Evolutionary conservation across 108 stramenopile genomes (phyloP).

Genomic region (Cyclotella kingstonii): DNA sequence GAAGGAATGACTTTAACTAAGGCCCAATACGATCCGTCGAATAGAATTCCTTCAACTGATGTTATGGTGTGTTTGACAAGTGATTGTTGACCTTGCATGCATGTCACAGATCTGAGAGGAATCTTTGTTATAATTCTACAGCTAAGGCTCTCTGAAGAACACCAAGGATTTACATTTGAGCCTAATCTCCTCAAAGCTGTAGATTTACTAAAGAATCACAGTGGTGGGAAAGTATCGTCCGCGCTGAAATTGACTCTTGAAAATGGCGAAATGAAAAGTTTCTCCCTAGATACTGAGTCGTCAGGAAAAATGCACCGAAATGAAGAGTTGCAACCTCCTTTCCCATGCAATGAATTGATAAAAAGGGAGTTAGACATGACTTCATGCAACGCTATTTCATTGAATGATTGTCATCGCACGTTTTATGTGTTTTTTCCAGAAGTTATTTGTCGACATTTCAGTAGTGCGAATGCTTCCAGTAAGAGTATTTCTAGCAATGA

Average conservation of each 20-base stretch:
- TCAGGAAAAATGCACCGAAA: neutral
- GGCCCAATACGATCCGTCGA: constrained; percentile 13
- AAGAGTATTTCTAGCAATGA: neutral
- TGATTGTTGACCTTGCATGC: neutral
- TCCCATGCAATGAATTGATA: constrained; percentile 26
- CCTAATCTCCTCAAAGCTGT: constrained; percentile 46
- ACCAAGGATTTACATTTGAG: constrained; percentile 80
- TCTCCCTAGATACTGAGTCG: neutral
- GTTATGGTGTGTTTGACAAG: neutral
- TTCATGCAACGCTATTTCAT: constrained; percentile 24
- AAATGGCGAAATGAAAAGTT: constrained; percentile 18
- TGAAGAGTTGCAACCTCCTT: constrained; percentile 2
- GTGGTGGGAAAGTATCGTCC: constrained; percentile 68
- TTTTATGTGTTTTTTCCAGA: constrained; percentile 20
- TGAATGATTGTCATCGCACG: constrained; percentile 30
- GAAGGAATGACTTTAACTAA: neutral
- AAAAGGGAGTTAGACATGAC: constrained; percentile 17
- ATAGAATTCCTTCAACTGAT: constrained; percentile 20
- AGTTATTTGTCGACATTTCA: constrained; percentile 17
- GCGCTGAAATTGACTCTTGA: constrained; percentile 63
- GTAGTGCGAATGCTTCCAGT: neutral
- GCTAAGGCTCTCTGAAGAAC: constrained; percentile 73
- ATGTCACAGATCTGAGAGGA: neutral
- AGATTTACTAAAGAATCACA: constrained; percentile 54
- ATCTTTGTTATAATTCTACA: neutral